phyloP scores from a whole-genome alignment of 2,329 filamentous ascomycete genomes.

The Calonectria pseudoreteaudii region DNA sequence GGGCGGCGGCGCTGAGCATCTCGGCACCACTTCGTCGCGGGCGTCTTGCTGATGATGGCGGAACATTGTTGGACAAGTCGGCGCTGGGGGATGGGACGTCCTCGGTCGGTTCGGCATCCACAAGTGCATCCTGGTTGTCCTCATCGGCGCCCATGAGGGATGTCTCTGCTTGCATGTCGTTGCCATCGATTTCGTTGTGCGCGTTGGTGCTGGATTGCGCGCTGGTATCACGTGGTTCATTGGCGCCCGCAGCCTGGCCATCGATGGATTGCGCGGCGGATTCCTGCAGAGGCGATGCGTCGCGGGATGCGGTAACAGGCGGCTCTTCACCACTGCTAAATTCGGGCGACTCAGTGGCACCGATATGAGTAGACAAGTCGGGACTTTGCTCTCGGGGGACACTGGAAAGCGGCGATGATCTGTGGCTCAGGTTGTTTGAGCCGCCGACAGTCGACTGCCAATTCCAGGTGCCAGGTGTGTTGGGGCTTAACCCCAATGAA shows the following conservation, averaged over 20 bases:
- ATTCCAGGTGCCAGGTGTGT: constrained; percentile 26
- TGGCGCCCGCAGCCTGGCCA: not conserved
- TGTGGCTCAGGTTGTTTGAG: not conserved
- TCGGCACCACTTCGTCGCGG: constrained; percentile 30
- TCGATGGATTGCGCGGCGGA: constrained; percentile 9
- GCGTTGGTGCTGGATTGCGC: not conserved
- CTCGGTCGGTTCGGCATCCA: not conserved
- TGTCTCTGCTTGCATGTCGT: not conserved
- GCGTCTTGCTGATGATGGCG: constrained; percentile 23
- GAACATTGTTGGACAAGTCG: not conserved
- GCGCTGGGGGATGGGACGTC: not conserved
- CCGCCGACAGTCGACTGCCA: constrained; percentile 31
- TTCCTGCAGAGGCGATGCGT: constrained; percentile 6
- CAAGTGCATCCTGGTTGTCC: not conserved
- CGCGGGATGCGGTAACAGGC: not conserved
- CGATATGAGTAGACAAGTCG: constrained; percentile 22
- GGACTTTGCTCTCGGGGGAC: not conserved
- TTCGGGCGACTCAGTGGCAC: not conserved
- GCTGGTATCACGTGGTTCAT: not conserved
- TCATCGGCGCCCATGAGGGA: not conserved
- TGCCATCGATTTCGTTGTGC: not conserved
- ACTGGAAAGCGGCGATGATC: constrained; percentile 25
- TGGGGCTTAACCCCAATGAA: constrained; percentile 20
- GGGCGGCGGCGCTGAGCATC: constrained; percentile 17
- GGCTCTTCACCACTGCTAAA: not conserved